These are phyloP conservation scores for Filobasidium wieringae DNA, from an alignment of 768 basidiomycete species.

Conservation along the genomic window DNA sequence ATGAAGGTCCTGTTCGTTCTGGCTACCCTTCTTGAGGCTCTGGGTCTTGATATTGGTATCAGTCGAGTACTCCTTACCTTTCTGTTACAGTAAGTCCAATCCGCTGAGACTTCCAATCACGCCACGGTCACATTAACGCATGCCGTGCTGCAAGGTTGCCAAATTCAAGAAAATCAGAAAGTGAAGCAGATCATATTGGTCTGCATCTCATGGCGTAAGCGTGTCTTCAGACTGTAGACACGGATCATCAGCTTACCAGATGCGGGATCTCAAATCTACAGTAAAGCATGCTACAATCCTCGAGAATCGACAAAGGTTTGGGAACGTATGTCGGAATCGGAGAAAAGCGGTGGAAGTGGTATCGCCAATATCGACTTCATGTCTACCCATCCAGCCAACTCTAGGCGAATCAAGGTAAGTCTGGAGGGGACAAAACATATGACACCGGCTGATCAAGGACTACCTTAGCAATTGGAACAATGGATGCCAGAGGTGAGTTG, in stretches of 20 bases:
- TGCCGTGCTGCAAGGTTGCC: conserved; percentile 47
- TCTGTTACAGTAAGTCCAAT: conserved; percentile 43
- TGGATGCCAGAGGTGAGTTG: conserved; percentile 33
- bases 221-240: neutral
- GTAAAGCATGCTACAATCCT: conserved; percentile 73
- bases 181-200: conserved; percentile 83
- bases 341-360: conserved; percentile 36
- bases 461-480: conserved; percentile 21
- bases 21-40: conserved; percentile 38
- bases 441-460: neutral
- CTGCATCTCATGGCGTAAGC: conserved; percentile 56
- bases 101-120: conserved; percentile 1
- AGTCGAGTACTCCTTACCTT: conserved; percentile 45
- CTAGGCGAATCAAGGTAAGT: conserved; percentile 58
- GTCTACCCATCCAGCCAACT: conserved; percentile 66
- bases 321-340: conserved; percentile 51
- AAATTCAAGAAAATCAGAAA: conserved; percentile 68
- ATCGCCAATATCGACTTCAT: conserved; percentile 50
- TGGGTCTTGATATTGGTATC: conserved; percentile 53
- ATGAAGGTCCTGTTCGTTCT: conserved; percentile 43
- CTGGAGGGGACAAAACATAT: neutral
- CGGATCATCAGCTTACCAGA: neutral
- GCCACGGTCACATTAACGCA: neutral
- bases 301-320: conserved; percentile 63
- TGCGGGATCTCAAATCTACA: conserved; percentile 9